Evolutionary conservation across 2,329 filamentous ascomycete species (phyloP).

Genomic region (Colletotrichum ledebouriae): DNA sequence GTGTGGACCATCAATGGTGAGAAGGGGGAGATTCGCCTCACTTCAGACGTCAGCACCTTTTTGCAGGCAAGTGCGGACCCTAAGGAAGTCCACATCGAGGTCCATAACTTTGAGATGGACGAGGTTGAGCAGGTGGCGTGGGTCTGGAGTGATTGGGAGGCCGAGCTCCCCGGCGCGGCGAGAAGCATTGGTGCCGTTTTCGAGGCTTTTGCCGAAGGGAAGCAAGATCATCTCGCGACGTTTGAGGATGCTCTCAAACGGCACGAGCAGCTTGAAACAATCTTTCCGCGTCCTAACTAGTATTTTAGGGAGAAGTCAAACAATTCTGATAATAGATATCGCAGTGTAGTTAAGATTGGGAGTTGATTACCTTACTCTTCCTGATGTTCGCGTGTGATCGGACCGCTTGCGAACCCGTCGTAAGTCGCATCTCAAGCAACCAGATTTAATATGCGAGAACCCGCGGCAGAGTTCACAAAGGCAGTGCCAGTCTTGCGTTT

Average conservation of each 20-base stretch:
- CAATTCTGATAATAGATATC: too few relatives aligned
- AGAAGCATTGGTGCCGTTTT: conserved; percentile 68
- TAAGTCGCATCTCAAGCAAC: too few relatives aligned
- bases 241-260: conserved; percentile 35
- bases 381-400: too few relatives aligned
- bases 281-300: conserved; percentile 2
- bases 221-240: conserved; percentile 2
- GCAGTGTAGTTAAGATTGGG: too few relatives aligned
- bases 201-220: conserved; percentile 62
- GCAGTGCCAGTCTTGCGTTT: too few relatives aligned
- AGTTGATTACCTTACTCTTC: too few relatives aligned
- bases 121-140: conserved; percentile 58
- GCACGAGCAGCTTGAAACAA: conserved; percentile 30
- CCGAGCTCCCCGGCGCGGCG: conserved; percentile 57
- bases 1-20: conserved; percentile 66
- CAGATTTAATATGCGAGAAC: too few relatives aligned
- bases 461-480: too few relatives aligned
- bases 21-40: conserved; percentile 59
- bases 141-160: conserved; percentile 62
- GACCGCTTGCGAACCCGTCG: too few relatives aligned
- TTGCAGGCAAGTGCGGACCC: conserved; percentile 51
- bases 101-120: conserved; percentile 64
- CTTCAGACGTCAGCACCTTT: conserved; percentile 27
- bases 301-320: too few relatives aligned
- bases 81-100: conserved; percentile 59